A percentile compares a stretch with the other conserved stretches of the same genome.
Evolutionary conservation across 2,329 filamentous ascomycete species (phyloP).

Genomic region (Fusarium phyllophilum): DNA sequence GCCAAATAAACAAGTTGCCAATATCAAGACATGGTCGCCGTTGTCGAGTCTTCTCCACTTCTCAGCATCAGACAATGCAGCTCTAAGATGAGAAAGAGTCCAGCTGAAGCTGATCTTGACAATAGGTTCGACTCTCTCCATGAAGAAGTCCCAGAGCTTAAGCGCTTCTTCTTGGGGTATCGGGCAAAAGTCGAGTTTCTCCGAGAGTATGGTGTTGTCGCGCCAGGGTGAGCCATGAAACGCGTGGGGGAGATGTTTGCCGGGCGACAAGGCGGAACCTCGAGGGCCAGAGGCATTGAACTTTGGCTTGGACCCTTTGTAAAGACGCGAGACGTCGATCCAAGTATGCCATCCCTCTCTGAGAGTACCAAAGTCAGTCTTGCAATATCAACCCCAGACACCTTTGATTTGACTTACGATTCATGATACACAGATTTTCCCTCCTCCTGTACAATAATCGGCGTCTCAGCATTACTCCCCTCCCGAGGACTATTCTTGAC

Average conservation of each 20-base stretch:
- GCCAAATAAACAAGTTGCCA: slow-evolving; percentile 9
- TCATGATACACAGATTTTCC: slow-evolving; percentile 12
- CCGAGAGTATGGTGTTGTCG: not conserved
- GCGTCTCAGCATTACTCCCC: not conserved
- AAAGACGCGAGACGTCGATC: slow-evolving; percentile 3
- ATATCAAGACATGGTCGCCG: not conserved
- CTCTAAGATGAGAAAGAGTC: not conserved
- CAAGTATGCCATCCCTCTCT: slow-evolving; percentile 18
- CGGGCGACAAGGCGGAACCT: slow-evolving; percentile 10
- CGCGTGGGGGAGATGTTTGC: slow-evolving; percentile 3
- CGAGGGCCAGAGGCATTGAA: not conserved
- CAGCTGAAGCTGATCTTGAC: slow-evolving; percentile 28
- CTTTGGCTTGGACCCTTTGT: not conserved
- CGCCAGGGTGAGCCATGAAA: slow-evolving; percentile 22
- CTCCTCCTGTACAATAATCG: slow-evolving; percentile 18
- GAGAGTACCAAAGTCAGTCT: accelerated
- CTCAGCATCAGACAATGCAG: not conserved
- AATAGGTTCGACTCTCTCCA: slow-evolving; percentile 16
- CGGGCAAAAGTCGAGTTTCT: not conserved
- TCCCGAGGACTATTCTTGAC: not conserved
- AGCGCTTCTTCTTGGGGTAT: not conserved
- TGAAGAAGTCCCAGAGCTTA: slow-evolving; percentile 3
- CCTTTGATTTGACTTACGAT: not conserved
- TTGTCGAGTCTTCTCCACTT: not conserved
- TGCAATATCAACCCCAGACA: accelerated